phyloP scores from a whole-genome alignment of 2,329 filamentous ascomycete species.

The Ophiostoma piceae region DNA sequence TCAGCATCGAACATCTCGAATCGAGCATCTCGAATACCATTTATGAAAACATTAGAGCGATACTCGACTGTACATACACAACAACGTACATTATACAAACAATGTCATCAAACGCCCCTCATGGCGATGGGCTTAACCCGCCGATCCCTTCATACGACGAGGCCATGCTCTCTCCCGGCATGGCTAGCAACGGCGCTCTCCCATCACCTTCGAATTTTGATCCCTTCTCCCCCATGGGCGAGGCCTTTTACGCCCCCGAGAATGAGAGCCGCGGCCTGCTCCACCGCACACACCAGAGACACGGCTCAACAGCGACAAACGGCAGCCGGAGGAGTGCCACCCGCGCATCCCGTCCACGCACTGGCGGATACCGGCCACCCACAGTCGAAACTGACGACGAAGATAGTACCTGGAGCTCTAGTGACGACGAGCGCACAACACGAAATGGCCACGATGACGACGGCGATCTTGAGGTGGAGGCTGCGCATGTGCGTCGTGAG shows the following conservation, averaged over 20 bases:
- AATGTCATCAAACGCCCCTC: conserved; percentile 11
- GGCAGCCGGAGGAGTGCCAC: conserved; percentile 33
- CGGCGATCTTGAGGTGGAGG: conserved; percentile 46
- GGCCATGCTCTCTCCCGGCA: conserved; percentile 54
- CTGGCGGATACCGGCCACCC: conserved; percentile 66
- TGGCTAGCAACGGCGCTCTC: conserved; percentile 37
- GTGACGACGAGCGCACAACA: conserved; percentile 32
- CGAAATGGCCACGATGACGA: conserved; percentile 33
- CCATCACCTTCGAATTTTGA: conserved; percentile 34
- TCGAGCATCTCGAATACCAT: not conserved
- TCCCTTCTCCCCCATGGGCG: conserved; percentile 52
- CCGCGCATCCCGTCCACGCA: conserved; percentile 30
- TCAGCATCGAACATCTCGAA: not conserved
- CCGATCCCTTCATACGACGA: conserved; percentile 83
- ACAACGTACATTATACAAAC: not conserved
- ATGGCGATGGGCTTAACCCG: conserved; percentile 40
- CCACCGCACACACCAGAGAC: conserved; percentile 42
- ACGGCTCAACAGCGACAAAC: conserved; percentile 35
- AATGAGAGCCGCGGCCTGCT: conserved; percentile 75
- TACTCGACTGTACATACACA: not conserved
- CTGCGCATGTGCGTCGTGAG: conserved; percentile 67
- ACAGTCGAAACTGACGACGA: conserved; percentile 76
- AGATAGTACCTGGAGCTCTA: conserved; percentile 48
- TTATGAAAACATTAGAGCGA: not conserved
- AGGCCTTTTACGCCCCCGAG: conserved; percentile 60